Conservation (phyloP, 257 asterid species). For the Prunella vulgaris region DNA sequence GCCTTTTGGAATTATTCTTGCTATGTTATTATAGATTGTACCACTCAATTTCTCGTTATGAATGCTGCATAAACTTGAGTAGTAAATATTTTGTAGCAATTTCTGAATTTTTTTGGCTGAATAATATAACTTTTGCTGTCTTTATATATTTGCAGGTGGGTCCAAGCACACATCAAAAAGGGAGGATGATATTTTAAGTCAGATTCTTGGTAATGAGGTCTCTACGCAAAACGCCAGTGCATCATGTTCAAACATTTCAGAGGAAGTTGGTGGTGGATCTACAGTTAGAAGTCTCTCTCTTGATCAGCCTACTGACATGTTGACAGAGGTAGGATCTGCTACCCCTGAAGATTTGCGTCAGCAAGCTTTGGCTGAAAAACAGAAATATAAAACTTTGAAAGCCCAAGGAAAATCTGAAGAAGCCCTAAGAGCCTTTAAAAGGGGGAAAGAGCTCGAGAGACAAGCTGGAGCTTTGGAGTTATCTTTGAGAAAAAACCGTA, state of each 20-base stretch:
- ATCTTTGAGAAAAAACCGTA: conserved; percentile 66
- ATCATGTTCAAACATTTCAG: conserved; percentile 47
- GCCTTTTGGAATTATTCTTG: background rate
- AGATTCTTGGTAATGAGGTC: conserved; percentile 48
- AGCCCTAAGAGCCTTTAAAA: conserved; percentile 77
- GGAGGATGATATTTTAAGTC: conserved; percentile 58
- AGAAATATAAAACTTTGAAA: conserved; percentile 62
- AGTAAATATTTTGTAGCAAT: background rate
- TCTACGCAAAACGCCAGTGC: conserved; percentile 33
- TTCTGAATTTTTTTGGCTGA: background rate
- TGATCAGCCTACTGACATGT: conserved; percentile 29
- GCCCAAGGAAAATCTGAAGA: conserved; percentile 92
- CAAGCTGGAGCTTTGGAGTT: conserved; percentile 86
- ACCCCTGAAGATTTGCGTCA: conserved; percentile 86
- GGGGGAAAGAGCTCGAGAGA: conserved; percentile 94
- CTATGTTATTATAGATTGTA: background rate
- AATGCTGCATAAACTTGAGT: background rate
- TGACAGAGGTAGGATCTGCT: conserved; percentile 37
- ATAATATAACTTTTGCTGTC: background rate
- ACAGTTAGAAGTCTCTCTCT: conserved; percentile 30
- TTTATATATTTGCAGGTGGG: conserved; percentile 45
- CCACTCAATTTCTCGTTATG: background rate
- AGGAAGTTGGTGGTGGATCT: conserved; percentile 35
- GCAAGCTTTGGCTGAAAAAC: conserved; percentile 80
- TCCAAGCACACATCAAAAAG: conserved; percentile 49